Conservation (phyloP, 805 yeast genomes). For the Yamadazyma insecticola region DNA sequence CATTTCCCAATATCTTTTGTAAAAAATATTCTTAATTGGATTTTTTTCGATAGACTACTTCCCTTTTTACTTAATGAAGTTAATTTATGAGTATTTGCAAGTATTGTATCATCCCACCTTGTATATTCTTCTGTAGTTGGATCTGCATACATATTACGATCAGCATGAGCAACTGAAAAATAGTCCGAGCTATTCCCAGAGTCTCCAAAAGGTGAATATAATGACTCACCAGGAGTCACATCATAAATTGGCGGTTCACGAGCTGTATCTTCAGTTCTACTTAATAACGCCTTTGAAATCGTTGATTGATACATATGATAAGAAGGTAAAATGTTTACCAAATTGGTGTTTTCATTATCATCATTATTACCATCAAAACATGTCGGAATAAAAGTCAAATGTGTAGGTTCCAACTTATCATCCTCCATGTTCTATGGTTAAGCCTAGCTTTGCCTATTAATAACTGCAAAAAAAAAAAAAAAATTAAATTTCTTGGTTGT, state of each 20-base stretch:
- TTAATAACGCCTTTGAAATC: conserved; percentile 12
- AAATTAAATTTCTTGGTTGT: no score
- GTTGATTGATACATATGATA: conserved; percentile 38
- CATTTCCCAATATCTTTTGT: conserved; percentile 30
- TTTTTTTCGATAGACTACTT: conserved; percentile 19
- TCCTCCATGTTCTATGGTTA: no score
- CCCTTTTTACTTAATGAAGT: conserved; percentile 26
- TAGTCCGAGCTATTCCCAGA: no score
- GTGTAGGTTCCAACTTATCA: no score
- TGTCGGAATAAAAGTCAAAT: no score
- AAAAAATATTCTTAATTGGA: conserved; percentile 25
- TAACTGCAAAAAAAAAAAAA: no score
- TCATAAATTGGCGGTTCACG: conserved; percentile 39
- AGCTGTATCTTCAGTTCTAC: conserved; percentile 33
- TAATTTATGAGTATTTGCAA: conserved; percentile 32
- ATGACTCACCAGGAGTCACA: conserved; percentile 20
- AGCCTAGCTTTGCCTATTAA: no score
- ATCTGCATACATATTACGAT: conserved; percentile 5
- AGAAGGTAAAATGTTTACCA: conserved; percentile 36
- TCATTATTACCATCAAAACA: no score
- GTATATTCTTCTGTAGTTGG: conserved; percentile 7
- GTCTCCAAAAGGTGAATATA: no score
- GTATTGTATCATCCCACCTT: conserved; percentile 28
- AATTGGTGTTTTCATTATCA: no score
- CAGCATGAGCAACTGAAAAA: neutral